Conservation (phyloP, 257 asterid genomes). For the Nicotiana paniculata region DNA sequence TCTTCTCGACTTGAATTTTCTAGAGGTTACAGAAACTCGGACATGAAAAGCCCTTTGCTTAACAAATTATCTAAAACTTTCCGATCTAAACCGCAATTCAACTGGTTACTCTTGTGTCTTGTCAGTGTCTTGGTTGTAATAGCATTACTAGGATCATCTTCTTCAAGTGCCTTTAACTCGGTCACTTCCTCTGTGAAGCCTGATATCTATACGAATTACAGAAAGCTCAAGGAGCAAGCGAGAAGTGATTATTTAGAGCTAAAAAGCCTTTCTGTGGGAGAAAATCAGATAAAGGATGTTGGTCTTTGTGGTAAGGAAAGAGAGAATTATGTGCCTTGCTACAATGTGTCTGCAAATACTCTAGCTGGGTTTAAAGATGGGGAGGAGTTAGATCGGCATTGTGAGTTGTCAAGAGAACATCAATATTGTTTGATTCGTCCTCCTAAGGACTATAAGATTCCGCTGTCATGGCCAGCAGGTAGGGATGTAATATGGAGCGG, state of each 20-base stretch:
- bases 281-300: slow-evolving; percentile 44
- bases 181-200: slow-evolving; percentile 38
- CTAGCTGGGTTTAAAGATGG: slow-evolving; percentile 69
- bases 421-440: slow-evolving; percentile 85
- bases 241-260: slow-evolving; percentile 64
- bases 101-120: slow-evolving; percentile 67
- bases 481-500: slow-evolving; percentile 93
- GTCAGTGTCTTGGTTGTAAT: slow-evolving; percentile 55
- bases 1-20: slow-evolving; percentile 9
- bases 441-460: slow-evolving; percentile 87
- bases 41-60: slow-evolving; percentile 89
- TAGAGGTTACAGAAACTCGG: slow-evolving; percentile 35
- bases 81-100: slow-evolving; percentile 64
- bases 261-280: slow-evolving; percentile 36
- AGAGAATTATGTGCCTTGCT: slow-evolving; percentile 88
- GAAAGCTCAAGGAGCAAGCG: slow-evolving; percentile 71
- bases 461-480: slow-evolving; percentile 90
- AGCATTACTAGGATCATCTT: slow-evolving; percentile 62
- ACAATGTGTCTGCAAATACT: slow-evolving; percentile 73
- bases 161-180: slow-evolving; percentile 46
- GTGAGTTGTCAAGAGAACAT: slow-evolving; percentile 56
- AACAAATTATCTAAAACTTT: slow-evolving; percentile 43
- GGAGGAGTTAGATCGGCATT: slow-evolving; percentile 88
- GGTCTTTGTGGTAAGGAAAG: slow-evolving; percentile 80
- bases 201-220: slow-evolving; percentile 48